Percentiles rank a stretch among this genome's conserved stretches.
Conservation (phyloP, 1,139 yeast genomes). For the Candida dubliniensis region DNA sequence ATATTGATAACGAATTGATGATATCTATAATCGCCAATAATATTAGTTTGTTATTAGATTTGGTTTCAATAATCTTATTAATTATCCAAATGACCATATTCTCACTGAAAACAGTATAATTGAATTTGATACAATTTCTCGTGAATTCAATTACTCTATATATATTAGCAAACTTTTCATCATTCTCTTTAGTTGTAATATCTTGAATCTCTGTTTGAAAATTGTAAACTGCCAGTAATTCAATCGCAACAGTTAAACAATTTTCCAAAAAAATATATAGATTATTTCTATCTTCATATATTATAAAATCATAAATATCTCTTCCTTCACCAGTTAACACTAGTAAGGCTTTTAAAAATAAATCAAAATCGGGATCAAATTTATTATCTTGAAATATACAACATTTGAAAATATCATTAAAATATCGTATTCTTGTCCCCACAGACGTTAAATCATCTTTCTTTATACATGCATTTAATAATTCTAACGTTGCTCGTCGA, state of each 20-base stretch:
- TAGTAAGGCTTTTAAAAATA: constrained; percentile 53
- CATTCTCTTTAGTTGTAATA: constrained; percentile 10
- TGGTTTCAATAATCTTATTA: constrained; percentile 36
- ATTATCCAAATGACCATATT: constrained; percentile 35
- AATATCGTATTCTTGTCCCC: constrained; percentile 55
- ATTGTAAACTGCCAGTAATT: constrained; percentile 12
- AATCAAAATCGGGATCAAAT: constrained; percentile 54
- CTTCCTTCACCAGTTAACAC: constrained; percentile 61
- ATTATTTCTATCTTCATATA: constrained; percentile 44
- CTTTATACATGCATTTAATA: constrained; percentile 57
- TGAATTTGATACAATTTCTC: constrained; percentile 49
- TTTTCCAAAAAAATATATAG: constrained; percentile 29
- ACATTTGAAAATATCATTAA: constrained; percentile 55
- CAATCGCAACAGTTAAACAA: constrained; percentile 17
- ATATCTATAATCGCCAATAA: constrained; percentile 44
- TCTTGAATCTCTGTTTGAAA: constrained; percentile 9
- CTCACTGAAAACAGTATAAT: constrained; percentile 47
- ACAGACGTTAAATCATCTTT: constrained; percentile 47
- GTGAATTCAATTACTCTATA: constrained; percentile 36
- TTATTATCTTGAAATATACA: constrained; percentile 26
- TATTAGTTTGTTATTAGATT: constrained; percentile 42
- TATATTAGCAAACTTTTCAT: constrained; percentile 17
- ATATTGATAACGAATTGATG: constrained; percentile 46
- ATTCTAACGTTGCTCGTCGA: constrained; percentile 53
- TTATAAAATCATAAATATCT: constrained; percentile 57